Base-by-base conservation (phyloP, 2,329 filamentous ascomycete genomes). In the Pseudogymnoascus sp. region DNA sequence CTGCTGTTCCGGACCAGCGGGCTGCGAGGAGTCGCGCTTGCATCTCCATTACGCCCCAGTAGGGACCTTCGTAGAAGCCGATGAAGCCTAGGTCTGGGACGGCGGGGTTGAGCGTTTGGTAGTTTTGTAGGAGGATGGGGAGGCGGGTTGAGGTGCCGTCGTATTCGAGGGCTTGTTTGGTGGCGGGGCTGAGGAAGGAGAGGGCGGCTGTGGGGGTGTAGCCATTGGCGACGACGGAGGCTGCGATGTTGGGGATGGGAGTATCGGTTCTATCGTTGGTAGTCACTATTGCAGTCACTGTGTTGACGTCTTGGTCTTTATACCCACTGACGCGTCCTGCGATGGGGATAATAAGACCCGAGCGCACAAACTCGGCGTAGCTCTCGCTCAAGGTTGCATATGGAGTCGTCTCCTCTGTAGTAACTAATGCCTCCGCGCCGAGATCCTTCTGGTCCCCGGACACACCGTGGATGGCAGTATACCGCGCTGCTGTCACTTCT, bases 1-100 rank as follows among this genome's bases (percentile, higher is more conserved):
- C 63, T 1, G 33, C 37, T 61, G 65, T 66, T 1, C 67, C 68
- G 3, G 70, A 74, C 88, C 89, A 92, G 7, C 83, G 72, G 7
- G 81, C 74, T 0, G 86, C 80, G 6, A 93, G 76, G 66, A 89
- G 81, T 0, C 88, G 83, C 1, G 90, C 87, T 74, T 96, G 91
- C 88, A 93, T 90, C 73, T 95, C 90, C 81, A 93, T 91, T 0
- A 92, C 86, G 0, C 88, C 88, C 91, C 91, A 95, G 72, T 91
- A 95, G 0, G 90, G 89, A 0, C 89, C 89, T 65, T 91, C 82
- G 71, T 95, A 96, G 74, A 92, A 91, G 0, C 91, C 91, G 0
- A 95, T 86, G 69, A 95, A 93, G 0, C 89, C 90, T 0, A 95
- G 76, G 4, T 82, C 82, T 0, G 87, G 82, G 0, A 92, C 74